A percentile compares a stretch with the other conserved stretches of the same genome.
Conservation (phyloP, 2,329 filamentous ascomycete species). For the Rutstroemia sp. region DNA sequence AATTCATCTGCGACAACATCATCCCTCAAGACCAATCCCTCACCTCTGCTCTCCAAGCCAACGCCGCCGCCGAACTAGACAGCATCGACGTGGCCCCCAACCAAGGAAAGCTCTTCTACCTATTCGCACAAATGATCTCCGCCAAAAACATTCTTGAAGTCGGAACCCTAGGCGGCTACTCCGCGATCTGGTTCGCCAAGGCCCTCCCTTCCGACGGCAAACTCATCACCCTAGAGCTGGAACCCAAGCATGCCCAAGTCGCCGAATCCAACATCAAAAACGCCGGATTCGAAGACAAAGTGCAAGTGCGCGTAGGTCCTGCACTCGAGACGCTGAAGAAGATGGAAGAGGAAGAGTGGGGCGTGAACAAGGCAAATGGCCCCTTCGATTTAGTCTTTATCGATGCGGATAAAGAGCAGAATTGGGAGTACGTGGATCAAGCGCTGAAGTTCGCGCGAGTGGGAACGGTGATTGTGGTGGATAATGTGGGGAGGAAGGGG, state of each 20-base stretch:
- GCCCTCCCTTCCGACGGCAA: conserved; percentile 11
- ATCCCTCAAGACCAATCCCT: neutral
- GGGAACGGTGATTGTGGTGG: conserved; percentile 44
- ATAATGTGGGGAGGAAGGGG: conserved; percentile 43
- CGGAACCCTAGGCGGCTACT: conserved; percentile 19
- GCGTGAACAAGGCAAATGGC: conserved; percentile 27
- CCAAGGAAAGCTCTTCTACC: conserved; percentile 14
- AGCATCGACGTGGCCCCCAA: conserved; percentile 13
- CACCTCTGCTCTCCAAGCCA: conserved; percentile 2
- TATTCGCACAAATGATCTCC: conserved; percentile 10
- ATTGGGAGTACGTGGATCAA: conserved; percentile 37
- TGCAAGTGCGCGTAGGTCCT: conserved; percentile 38
- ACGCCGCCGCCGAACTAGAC: neutral
- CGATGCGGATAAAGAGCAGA: conserved; percentile 44
- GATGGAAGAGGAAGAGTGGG: neutral
- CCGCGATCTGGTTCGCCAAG: conserved; percentile 15
- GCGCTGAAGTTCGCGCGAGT: conserved; percentile 37
- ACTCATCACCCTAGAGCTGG: conserved; percentile 36
- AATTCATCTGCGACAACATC: conserved; percentile 1
- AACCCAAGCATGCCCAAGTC: conserved; percentile 34
- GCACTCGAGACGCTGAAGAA: conserved; percentile 33
- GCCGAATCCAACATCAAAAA: conserved; percentile 34
- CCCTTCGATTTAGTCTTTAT: conserved; percentile 45
- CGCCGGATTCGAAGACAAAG: conserved; percentile 35
- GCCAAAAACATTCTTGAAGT: conserved; percentile 17